These are phyloP conservation scores for Syncephalastrum sp. DNA, from an alignment of 371 early-diverging fungal genomes.

Conservation along the genomic window DNA sequence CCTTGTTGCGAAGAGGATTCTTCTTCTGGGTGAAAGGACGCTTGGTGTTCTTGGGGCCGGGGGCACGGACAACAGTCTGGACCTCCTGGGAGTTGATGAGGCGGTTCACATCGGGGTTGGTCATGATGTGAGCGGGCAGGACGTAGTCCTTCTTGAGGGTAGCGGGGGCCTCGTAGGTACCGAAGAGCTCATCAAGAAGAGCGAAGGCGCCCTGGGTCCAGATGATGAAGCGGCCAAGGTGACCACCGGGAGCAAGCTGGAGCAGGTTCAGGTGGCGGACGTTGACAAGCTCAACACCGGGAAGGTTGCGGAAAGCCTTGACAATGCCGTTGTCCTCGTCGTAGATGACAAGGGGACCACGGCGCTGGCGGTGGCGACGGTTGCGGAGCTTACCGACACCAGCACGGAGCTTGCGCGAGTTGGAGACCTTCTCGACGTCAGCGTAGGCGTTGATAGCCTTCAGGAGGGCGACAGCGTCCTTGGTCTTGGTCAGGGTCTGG, in stretches of 20 bases:
- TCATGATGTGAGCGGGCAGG: conserved; percentile 87
- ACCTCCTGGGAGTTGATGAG: conserved; percentile 98
- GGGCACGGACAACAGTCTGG: conserved; percentile 92
- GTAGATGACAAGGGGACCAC: conserved; percentile 98
- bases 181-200: conserved; percentile 94
- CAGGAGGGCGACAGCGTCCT: conserved; percentile 93
- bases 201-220: conserved; percentile 99
- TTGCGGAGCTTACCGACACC: conserved; percentile 99
- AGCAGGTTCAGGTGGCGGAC: conserved; percentile 96
- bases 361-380: conserved; percentile 98
- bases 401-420: conserved; percentile 96
- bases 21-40: conserved; percentile 94
- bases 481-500: conserved; percentile 93
- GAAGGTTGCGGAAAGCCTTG: conserved; percentile 99
- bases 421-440: conserved; percentile 97
- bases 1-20: conserved; percentile 96
- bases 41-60: conserved; percentile 78
- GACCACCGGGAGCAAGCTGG: conserved; percentile 99
- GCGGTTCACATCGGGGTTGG: conserved; percentile 95
- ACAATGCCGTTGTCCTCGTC: conserved; percentile 94
- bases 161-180: conserved; percentile 82
- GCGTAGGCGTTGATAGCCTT: conserved; percentile 93
- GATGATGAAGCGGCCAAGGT: conserved; percentile 99
- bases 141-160: conserved; percentile 93
- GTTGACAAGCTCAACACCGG: conserved; percentile 96